A percentile compares a stretch with the other conserved stretches of the same genome.
Evolutionary conservation across 148 eudicot genomes (phyloP).

Genomic region (Diospyros kaki): DNA sequence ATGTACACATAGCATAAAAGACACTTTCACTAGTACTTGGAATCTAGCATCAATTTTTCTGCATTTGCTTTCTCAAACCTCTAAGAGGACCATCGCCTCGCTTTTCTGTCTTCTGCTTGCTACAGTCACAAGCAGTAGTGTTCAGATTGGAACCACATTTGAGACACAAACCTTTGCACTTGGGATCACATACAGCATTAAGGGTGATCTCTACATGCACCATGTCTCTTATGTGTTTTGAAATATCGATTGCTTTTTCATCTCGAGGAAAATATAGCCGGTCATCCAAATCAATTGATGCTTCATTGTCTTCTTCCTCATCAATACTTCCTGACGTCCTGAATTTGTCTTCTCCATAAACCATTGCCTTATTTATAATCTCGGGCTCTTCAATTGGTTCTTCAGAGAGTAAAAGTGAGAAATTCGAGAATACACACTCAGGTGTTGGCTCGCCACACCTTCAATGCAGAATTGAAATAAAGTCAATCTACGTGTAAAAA

Average conservation of each 20-base stretch:
- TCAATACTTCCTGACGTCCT: slow-evolving; percentile 16
- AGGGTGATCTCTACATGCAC: slow-evolving; percentile 82
- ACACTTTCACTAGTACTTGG: neutral
- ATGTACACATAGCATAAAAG: no score
- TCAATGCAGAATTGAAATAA: slow-evolving; percentile 11
- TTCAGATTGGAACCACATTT: slow-evolving; percentile 74
- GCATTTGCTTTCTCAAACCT: slow-evolving; percentile 62
- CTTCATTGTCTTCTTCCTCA: slow-evolving; percentile 45
- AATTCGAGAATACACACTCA: slow-evolving; percentile 58
- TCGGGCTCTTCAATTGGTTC: slow-evolving; percentile 75
- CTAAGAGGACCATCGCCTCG: slow-evolving; percentile 58
- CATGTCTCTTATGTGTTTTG: slow-evolving; percentile 82
- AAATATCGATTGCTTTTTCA: slow-evolving; percentile 69
- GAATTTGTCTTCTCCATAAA: slow-evolving; percentile 45
- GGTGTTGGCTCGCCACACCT: slow-evolving; percentile 86
- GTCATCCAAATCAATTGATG: slow-evolving; percentile 65
- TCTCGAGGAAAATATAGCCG: slow-evolving; percentile 66
- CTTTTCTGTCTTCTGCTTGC: slow-evolving; percentile 21
- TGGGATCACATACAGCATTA: slow-evolving; percentile 57
- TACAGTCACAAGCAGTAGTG: slow-evolving; percentile 47
- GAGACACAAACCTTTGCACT: slow-evolving; percentile 78
- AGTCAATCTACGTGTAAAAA: neutral
- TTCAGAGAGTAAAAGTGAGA: slow-evolving; percentile 68
- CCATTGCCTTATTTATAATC: slow-evolving; percentile 51
- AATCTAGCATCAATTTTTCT: slow-evolving; percentile 20